Base-by-base conservation (phyloP, 768 basidiomycete species). In the Pisolithus orientalis region DNA sequence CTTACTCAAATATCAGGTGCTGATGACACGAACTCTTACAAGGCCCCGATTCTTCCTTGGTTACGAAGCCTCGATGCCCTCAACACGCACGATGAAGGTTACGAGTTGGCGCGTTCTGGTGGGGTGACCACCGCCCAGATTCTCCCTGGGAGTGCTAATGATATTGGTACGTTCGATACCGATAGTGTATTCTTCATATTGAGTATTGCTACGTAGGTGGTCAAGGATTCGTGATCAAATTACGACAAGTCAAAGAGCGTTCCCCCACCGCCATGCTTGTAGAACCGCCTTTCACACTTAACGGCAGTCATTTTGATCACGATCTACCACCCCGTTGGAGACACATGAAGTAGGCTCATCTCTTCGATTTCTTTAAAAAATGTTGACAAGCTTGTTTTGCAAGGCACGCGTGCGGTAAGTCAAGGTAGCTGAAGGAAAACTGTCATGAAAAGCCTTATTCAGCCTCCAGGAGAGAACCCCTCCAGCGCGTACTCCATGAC, bases 11-110 rank as follows among this genome's bases (percentile, higher is more conserved):
- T 42, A 31, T 27, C 43, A 65, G 76, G 81, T 28, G 72, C 79
- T 7, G 55, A 69, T 44, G 88, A 89, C 59, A 75, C 61, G 27
- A 83, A 85, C 62, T 85, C 84, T 10, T 16, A 63, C 32, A 74
- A 80, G 49, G 75, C 74, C 0, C 78, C 87, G 1, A 75, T 87
- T 50, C 61, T 82, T 24, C 90, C 90, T 5, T 89, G 84, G 82
- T 60, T 79, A 13, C 65, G 75, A 4, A 70, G 70, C 11, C 57
- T 76, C 10, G 77, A 78, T 40, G 75, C 71, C 1, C 61, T 78
- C 53, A 76, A 79, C 57, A 74, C 72, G 1, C 75, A 73, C 39
- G 77, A 77, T 53, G 58, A 62, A 5, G 64, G 75, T 4, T 74
- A 71, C 53, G 66, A 68, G 44, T 55, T 72, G 14, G 65, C 71